Base-by-base conservation (phyloP, 208 protist genomes). In the Zelonia costaricensis region DNA sequence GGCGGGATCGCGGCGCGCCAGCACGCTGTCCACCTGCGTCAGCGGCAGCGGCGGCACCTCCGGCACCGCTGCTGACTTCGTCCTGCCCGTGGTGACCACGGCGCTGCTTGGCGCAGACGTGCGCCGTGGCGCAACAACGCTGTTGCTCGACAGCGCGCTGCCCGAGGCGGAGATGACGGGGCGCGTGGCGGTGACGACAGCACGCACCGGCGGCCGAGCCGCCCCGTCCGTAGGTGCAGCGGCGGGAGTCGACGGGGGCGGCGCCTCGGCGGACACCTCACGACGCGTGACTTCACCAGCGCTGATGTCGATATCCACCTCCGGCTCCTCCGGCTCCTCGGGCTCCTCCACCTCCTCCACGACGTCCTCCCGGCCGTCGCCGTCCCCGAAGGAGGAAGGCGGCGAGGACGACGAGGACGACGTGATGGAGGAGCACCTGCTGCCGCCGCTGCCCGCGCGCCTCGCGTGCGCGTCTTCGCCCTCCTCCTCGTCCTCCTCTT, bases 61-160 rank as follows among this genome's bases (percentile, higher is more conserved):
- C 16, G 16, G 25, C 18, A 23, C 3, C 33, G 30, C 18, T n/a
- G 13, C 18, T 6, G 53, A 0, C 25, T 25, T 40, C 38, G 54
- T 2, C 18, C 16, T 0, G 22, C 7, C 7, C 43, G 6, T 0
- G 47, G 13, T 20, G 59, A 40, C 20, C 23, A 16, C 15, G 36
- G 13, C 5, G 36, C 16, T 3, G 48, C 43, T 18, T 1, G 33
- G 4, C 13, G 27, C 30, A 1, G 43, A 36, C 15, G 39, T n/a
- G 12, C 46, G 56, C 10, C 51, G 58, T 30, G 51, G 3, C 47
- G 44, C 38, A 4, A 61, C 51, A 0, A 75, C 69, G 25, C 51
- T 44, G 55, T 75, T 75, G 43, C 61, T 75, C 35, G 61, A 30
- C 20, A 75, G 44, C 15, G 45, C 35, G 9, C 33, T 30, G 7